These are phyloP conservation scores for Amanita phalloides DNA, from an alignment of 768 basidiomycete species.

Conservation along the genomic window DNA sequence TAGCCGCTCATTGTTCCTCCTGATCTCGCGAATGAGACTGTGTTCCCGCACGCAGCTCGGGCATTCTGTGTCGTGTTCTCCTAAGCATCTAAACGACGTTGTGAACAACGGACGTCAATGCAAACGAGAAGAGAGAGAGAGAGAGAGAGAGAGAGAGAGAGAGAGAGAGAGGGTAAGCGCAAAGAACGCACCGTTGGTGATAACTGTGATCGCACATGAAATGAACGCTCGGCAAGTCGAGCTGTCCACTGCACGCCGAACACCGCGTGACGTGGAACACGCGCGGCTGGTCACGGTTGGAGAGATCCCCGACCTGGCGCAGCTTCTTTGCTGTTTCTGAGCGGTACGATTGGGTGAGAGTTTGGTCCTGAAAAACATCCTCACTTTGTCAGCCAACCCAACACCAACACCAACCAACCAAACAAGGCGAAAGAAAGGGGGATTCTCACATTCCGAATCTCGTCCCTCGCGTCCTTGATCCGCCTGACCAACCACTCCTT, in stretches of 20 bases:
- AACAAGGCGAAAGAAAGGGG: constrained; percentile 6
- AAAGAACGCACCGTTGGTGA: constrained; percentile 66
- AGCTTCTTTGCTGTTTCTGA: constrained; percentile 73
- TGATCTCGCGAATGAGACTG: constrained; percentile 81
- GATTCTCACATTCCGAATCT: constrained; percentile 71
- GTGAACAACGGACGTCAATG: background rate
- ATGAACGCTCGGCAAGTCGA: constrained; percentile 89
- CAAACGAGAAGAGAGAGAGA: background rate
- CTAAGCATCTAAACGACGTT: constrained; percentile 54
- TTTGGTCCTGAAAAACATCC: constrained; percentile 54
- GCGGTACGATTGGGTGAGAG: constrained; percentile 81
- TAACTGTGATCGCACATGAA: constrained; percentile 99
- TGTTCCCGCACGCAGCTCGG: constrained; percentile 83
- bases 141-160: no score
- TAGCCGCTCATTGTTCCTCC: constrained; percentile 74
- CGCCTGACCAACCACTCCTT: constrained; percentile 83
- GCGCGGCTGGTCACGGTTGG: constrained; percentile 66
- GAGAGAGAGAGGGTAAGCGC: no score
- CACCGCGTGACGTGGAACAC: constrained; percentile 95
- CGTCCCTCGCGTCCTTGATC: constrained; percentile 60
- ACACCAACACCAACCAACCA: background rate
- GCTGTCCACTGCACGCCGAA: constrained; percentile 77
- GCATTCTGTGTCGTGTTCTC: constrained; percentile 84
- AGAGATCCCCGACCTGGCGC: constrained; percentile 72
- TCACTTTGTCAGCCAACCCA: background rate